Evolutionary conservation across 1,284 basidiomycete genomes (phyloP), one percentile per base, ranked within the genome.

Genomic region (Marasmius sp.): DNA sequence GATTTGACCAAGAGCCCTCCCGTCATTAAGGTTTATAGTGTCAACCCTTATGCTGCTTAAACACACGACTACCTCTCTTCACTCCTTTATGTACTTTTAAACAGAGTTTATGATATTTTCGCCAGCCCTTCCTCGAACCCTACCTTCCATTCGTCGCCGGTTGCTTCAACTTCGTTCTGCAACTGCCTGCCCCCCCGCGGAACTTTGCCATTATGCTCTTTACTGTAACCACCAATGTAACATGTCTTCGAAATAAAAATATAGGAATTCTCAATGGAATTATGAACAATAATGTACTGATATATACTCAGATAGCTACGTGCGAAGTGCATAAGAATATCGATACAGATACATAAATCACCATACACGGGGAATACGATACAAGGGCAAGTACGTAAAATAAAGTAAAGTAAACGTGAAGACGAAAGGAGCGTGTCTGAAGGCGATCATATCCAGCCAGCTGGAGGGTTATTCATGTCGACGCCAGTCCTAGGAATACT

Each of bases 1-100:
- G 95, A 97, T 74, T 78, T 97, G 69, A 94, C 92, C 66, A 96
- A 95, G 85, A 94, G 91, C 68, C 95, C 95, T 58, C 95, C 95
- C 9, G 94, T 97, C 66, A 91, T 96, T 80, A 94, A 94, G 75
- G 94, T 95, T 60, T 93, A 93, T 80, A 92, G 91, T 69, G 91
- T 93, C 68, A 93, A 93, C 71, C 91, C 91, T 12, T 93, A 92
- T 74, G 87, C 91, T 43, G 81, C 81, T 62, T 56, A 54, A 38
- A 73, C 72, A 60, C 81, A 79, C 73, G 79, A 77, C 75, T 78
- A 54, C n/a, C 38, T n/a, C 33, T 2, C 33, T 22, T 9, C 50
- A 14, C 4, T 37, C 16, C 12, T 18, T 22, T 47, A 38, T 64
- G 56, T 37, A 61, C 48, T 51, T 49, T 47, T 57, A 58, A 47